Percentiles rank a stretch among this genome's conserved stretches.
Evolutionary conservation across 2,329 filamentous ascomycete species (phyloP).

Genomic region (Aspergillus sergii): DNA sequence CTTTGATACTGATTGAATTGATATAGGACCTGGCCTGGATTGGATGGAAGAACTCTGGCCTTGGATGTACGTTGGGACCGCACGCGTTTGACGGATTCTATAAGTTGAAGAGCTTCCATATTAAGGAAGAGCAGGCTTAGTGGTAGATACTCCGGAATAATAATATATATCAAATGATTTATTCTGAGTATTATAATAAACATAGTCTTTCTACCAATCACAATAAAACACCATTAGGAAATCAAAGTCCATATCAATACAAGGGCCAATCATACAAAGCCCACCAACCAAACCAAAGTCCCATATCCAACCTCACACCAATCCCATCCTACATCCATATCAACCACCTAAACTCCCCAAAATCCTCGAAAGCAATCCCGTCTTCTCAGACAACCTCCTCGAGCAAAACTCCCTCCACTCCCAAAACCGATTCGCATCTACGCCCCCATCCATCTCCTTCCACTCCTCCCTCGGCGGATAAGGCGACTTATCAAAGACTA

Average conservation of each 20-base stretch:
- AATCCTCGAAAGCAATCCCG: background rate
- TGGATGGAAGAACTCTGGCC: slow-evolving; percentile 92
- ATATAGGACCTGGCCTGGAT: slow-evolving; percentile 82
- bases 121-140: slow-evolving; percentile 51
- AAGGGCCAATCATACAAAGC: background rate
- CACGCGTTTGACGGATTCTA: slow-evolving; percentile 92
- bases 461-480: background rate
- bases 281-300: background rate
- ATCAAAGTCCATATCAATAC: no score
- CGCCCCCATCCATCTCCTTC: background rate
- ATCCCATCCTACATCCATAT: background rate
- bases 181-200: background rate
- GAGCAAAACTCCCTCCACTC: background rate
- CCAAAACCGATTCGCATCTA: background rate
- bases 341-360: background rate
- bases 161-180: background rate
- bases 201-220: no score
- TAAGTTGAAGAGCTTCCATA: slow-evolving; percentile 89
- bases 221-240: no score
- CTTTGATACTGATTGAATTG: slow-evolving; percentile 4
- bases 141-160: background rate
- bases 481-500: background rate
- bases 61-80: slow-evolving; percentile 79
- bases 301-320: background rate
- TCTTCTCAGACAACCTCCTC: background rate